phyloP scores from a whole-genome alignment of 345 rosid species.

The Dovyalis caffra region DNA sequence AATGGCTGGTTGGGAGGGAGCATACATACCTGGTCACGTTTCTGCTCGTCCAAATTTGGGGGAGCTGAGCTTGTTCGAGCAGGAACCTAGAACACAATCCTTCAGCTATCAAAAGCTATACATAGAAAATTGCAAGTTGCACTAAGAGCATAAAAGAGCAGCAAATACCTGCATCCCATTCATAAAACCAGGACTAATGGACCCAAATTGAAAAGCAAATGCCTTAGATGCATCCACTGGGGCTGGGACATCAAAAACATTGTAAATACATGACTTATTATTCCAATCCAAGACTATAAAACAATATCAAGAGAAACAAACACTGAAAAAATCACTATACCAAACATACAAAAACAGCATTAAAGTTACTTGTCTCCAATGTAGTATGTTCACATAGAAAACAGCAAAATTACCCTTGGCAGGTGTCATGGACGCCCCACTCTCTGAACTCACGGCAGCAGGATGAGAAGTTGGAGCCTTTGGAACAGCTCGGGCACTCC shows the following conservation, averaged over 20 bases:
- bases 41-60: slow-evolving; percentile 97
- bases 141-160: background rate
- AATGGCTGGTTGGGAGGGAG: background rate
- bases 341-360: background rate
- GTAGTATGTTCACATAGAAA: background rate
- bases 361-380: background rate
- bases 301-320: background rate
- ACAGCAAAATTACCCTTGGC: slow-evolving; percentile 45
- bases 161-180: slow-evolving; percentile 69
- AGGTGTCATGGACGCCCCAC: slow-evolving; percentile 34
- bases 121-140: background rate
- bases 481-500: slow-evolving; percentile 53
- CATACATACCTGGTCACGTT: slow-evolving; percentile 67
- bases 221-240: slow-evolving; percentile 65
- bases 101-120: background rate
- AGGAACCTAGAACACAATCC: slow-evolving; percentile 57
- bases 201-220: slow-evolving; percentile 82
- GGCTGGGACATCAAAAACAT: slow-evolving; percentile 24
- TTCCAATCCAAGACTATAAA: background rate
- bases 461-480: slow-evolving; percentile 85
- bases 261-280: background rate
- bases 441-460: slow-evolving; percentile 52
- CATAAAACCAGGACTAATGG: slow-evolving; percentile 72
- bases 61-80: slow-evolving; percentile 98
- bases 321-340: background rate